These are phyloP conservation scores for Vaccinium darrowii DNA, from an alignment of 148 eudicot species.

Conservation along the genomic window DNA sequence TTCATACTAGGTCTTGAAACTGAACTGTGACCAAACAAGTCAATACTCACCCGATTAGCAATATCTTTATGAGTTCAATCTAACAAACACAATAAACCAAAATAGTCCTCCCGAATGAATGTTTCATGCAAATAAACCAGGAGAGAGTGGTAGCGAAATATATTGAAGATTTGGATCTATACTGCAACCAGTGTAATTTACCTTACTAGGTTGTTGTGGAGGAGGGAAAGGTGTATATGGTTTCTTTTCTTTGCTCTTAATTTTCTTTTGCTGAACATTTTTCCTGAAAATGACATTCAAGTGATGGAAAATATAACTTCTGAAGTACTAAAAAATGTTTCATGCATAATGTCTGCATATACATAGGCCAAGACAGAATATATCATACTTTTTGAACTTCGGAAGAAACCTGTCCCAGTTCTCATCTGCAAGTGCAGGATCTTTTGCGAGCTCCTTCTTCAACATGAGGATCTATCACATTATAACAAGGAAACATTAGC, in stretches of 20 bases:
- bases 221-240: constrained; percentile 95
- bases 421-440: constrained; percentile 87
- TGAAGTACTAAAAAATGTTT: neutral
- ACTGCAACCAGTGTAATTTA: constrained; percentile 24
- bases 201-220: constrained; percentile 91
- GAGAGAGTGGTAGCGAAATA: neutral
- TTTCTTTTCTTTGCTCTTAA: constrained; percentile 80
- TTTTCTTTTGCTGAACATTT: constrained; percentile 89
- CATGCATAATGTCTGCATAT: neutral
- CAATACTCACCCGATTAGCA: neutral
- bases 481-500: constrained; percentile 9
- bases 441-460: constrained; percentile 79
- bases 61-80: neutral
- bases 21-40: neutral
- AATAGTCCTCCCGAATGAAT: neutral
- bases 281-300: constrained; percentile 53
- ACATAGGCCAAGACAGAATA: neutral
- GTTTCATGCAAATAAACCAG: neutral
- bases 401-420: constrained; percentile 99
- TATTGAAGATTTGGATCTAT: neutral
- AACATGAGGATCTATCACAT: constrained; percentile 69
- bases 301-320: neutral
- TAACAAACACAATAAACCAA: neutral
- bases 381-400: constrained; percentile 70
- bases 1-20: neutral